Evolutionary conservation across 2,329 filamentous ascomycete genomes (phyloP).

Genomic region (Westerdykella aurantiaca): DNA sequence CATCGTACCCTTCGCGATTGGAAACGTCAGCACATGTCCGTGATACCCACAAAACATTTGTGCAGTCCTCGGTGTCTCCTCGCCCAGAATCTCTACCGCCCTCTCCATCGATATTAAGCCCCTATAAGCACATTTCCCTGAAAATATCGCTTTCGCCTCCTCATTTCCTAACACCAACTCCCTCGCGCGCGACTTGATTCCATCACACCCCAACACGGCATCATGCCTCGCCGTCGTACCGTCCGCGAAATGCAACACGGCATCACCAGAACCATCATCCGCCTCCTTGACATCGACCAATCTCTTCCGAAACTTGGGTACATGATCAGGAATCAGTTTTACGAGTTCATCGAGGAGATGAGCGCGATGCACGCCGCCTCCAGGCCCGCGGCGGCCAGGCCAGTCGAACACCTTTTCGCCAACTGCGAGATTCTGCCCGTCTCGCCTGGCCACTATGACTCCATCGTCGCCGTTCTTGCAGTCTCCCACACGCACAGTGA

Average conservation of each 20-base stretch:
- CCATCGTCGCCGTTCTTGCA: constrained; percentile 12
- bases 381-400: constrained; percentile 19
- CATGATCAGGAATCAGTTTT: constrained; percentile 41
- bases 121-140: constrained; percentile 57
- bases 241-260: constrained; percentile 40
- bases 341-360: constrained; percentile 47
- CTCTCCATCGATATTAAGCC: constrained; percentile 55
- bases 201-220: constrained; percentile 57
- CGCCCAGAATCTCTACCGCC: constrained; percentile 46
- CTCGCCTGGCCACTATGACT: constrained; percentile 8
- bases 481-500: constrained; percentile 20
- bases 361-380: constrained; percentile 43
- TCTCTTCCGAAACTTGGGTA: constrained; percentile 40
- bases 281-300: constrained; percentile 20
- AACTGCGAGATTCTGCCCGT: constrained; percentile 9
- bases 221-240: constrained; percentile 41
- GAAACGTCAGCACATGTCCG: constrained; percentile 57
- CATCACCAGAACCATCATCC: constrained; percentile 19
- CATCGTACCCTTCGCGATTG: constrained; percentile 51
- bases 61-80: constrained; percentile 43
- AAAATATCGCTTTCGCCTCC: constrained; percentile 46
- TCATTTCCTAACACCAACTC: constrained; percentile 47
- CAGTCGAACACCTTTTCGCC: constrained; percentile 19
- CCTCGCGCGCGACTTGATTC: constrained; percentile 55
- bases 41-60: constrained; percentile 54